A percentile compares a stretch with the other conserved stretches of the same genome.
Evolutionary conservation across 129 eudicot genomes (phyloP).

Genomic region (Flaveria sonorensis): DNA sequence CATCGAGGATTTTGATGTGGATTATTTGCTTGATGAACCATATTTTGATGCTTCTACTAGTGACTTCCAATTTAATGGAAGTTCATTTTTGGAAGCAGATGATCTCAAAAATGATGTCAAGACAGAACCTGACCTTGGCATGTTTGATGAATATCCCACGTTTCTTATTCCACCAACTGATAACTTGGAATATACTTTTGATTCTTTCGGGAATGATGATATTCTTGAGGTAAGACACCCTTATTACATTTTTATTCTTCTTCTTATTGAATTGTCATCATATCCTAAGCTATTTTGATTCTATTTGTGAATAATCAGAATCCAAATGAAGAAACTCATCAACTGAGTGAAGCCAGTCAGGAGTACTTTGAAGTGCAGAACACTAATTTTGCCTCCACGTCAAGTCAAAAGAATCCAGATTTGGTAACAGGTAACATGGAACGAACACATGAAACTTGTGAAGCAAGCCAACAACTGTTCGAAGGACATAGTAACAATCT

Average conservation of each 20-base stretch:
- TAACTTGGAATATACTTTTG: slow-evolving; percentile 39
- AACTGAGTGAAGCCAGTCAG: slow-evolving; percentile 32
- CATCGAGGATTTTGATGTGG: slow-evolving; percentile 39
- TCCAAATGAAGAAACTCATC: slow-evolving; percentile 31
- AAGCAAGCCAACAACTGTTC: slow-evolving; percentile 30
- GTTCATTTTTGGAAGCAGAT: slow-evolving; percentile 65
- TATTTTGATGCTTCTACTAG: slow-evolving; percentile 47
- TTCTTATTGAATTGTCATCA: not conserved
- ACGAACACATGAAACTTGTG: slow-evolving; percentile 23
- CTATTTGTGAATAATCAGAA: slow-evolving; percentile 34
- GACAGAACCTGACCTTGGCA: slow-evolving; percentile 47
- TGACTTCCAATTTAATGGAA: slow-evolving; percentile 42
- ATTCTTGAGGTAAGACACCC: slow-evolving; percentile 51
- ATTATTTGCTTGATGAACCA: slow-evolving; percentile 61
- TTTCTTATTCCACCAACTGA: slow-evolving; percentile 50
- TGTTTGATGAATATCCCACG: slow-evolving; percentile 60
- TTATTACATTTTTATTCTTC: not conserved
- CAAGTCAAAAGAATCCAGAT: not conserved
- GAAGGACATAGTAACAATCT: slow-evolving; percentile 30
- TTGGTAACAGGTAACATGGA: slow-evolving; percentile 1
- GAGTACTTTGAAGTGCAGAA: slow-evolving; percentile 33
- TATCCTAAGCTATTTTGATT: slow-evolving; percentile 3
- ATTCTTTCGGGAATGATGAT: slow-evolving; percentile 40
- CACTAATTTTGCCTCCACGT: slow-evolving; percentile 18
- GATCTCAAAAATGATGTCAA: slow-evolving; percentile 53